Conservation (phyloP, 805 yeast genomes). For the Kazachstania psychrophila region DNA sequence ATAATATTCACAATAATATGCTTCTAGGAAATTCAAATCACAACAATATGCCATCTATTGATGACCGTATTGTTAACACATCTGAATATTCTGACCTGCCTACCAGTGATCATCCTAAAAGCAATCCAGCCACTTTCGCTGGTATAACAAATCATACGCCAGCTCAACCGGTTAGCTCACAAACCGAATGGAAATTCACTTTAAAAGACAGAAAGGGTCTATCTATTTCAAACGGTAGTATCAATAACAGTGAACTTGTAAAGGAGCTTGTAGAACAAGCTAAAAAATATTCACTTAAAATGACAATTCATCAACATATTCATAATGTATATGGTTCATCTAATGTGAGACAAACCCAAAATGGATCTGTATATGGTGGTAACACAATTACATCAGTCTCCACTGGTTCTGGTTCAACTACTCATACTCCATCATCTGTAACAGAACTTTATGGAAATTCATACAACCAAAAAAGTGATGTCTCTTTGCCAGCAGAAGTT, state of each 20-base stretch:
- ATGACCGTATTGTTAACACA: too few relatives aligned
- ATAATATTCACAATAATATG: neutral
- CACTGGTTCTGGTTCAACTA: neutral
- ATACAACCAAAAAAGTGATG: neutral
- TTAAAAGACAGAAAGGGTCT: constrained; percentile 39
- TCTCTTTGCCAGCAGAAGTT: neutral
- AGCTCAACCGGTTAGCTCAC: constrained; percentile 8
- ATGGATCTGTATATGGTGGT: neutral
- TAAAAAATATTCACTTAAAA: constrained; percentile 42
- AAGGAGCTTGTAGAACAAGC: constrained; percentile 54
- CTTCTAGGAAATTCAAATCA: too few relatives aligned
- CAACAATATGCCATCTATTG: too few relatives aligned
- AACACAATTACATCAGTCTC: neutral
- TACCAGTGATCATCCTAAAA: too few relatives aligned
- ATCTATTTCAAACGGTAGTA: constrained; percentile 42
- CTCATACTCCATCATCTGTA: neutral
- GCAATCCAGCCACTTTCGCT: too few relatives aligned
- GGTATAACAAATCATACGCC: neutral
- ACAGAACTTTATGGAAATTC: neutral
- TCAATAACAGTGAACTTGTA: constrained; percentile 45
- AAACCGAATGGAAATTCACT: constrained; percentile 56
- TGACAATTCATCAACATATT: constrained; percentile 78
- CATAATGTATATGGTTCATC: constrained; percentile 55
- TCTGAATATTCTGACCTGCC: too few relatives aligned
- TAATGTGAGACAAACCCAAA: neutral